phyloP scores from a whole-genome alignment of 306 rosid genomes.

The Vigna angularis region DNA sequence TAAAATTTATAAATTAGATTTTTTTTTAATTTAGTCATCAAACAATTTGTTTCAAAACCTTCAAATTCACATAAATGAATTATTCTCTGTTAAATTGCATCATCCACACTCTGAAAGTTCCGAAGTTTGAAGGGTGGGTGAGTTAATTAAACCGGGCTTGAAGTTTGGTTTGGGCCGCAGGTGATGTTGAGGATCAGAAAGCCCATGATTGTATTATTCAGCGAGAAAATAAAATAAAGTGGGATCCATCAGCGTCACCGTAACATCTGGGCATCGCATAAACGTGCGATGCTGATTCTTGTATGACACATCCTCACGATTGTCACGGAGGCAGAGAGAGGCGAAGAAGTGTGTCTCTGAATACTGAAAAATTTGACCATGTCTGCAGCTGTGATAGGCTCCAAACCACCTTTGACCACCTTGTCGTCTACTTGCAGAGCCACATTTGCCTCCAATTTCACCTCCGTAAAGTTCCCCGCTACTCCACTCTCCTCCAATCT shows the following conservation, averaged over 20 bases:
- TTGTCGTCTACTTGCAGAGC: conserved; percentile 30
- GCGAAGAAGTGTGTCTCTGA: background rate
- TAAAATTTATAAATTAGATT: no score
- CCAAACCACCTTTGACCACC: conserved; percentile 32
- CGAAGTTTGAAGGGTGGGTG: no score
- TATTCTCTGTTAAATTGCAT: no score
- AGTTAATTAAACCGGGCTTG: no score
- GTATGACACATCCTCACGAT: background rate
- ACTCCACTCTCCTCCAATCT: conserved; percentile 48
- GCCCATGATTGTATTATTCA: conserved; percentile 20
- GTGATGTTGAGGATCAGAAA: background rate
- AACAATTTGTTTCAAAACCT: no score
- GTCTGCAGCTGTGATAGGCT: conserved; percentile 49
- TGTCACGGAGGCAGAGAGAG: background rate
- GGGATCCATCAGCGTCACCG: background rate
- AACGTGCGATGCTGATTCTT: conserved; percentile 20
- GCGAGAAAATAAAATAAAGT: background rate
- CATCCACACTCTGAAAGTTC: no score
- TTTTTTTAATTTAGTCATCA: no score
- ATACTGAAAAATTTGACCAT: conserved; percentile 38
- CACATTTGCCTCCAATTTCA: conserved; percentile 41
- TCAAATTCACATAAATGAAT: no score
- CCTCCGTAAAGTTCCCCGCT: conserved; percentile 43
- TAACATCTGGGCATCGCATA: conserved; percentile 5
- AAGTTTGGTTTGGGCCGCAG: no score